These are phyloP conservation scores for Pythium phragmiticola DNA, from an alignment of 352 stramenopile genomes.

Conservation along the genomic window DNA sequence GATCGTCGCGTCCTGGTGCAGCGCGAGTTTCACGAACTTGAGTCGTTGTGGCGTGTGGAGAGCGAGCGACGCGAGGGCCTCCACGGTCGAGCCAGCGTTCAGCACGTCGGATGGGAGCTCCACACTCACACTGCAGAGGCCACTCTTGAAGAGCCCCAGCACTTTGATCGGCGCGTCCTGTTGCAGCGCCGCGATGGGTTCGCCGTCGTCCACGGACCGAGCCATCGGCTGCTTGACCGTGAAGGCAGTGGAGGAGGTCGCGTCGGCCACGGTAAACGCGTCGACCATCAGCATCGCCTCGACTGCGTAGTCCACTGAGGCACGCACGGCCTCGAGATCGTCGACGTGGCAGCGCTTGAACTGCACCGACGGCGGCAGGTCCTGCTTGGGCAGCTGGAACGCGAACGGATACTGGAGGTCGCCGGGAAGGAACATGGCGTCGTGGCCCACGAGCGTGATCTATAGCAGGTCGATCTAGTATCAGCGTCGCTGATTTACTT, in stretches of 20 bases:
- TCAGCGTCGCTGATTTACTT: neutral
- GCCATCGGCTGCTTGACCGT: neutral
- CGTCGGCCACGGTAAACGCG: neutral
- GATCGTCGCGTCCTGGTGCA: slow-evolving; percentile 14
- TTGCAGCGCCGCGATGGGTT: neutral
- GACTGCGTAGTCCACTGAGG: neutral
- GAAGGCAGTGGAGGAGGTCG: neutral
- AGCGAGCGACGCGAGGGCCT: neutral
- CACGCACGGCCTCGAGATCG: slow-evolving; percentile 8
- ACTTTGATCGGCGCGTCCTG: neutral
- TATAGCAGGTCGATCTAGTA: neutral
- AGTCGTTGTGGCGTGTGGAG: neutral
- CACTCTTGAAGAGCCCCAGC: neutral
- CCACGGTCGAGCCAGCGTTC: neutral
- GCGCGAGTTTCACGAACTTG: slow-evolving; percentile 12
- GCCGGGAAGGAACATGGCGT: slow-evolving; percentile 8
- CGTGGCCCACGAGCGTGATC: neutral
- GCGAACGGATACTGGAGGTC: slow-evolving; percentile 11
- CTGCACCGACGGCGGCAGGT: neutral
- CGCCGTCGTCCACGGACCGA: neutral
- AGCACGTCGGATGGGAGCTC: slow-evolving; percentile 7
- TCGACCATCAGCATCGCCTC: neutral
- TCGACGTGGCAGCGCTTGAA: slow-evolving; percentile 6
- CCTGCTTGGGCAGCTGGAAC: neutral
- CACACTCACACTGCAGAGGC: neutral